Evolutionary conservation across 805 yeast genomes (phyloP).

Genomic region (Candida endomychidarum): DNA sequence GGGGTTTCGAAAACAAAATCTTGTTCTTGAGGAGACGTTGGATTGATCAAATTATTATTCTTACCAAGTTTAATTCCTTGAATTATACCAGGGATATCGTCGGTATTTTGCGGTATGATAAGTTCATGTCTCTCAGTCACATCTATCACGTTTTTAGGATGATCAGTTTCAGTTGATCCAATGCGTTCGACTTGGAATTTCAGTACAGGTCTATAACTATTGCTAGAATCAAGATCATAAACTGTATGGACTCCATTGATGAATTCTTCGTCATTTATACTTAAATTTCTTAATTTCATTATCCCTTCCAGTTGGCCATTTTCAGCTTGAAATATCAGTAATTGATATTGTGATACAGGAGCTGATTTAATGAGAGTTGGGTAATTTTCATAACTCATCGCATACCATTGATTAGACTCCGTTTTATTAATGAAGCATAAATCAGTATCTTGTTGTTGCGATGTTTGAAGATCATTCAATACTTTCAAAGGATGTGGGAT

Average conservation of each 20-base stretch:
- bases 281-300: conserved; percentile 12
- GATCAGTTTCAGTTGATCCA: conserved; percentile 13
- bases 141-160: not conserved
- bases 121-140: conserved; percentile 1
- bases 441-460: conserved; percentile 20
- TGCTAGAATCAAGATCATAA: conserved; percentile 26
- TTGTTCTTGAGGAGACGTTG: conserved; percentile 12
- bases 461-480: conserved; percentile 30
- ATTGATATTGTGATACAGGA: conserved; percentile 65
- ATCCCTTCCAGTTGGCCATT: conserved; percentile 13
- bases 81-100: conserved; percentile 27
- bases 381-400: conserved; percentile 72
- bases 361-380: conserved; percentile 84
- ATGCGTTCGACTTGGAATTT: conserved; percentile 25
- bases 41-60: conserved; percentile 8
- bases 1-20: conserved; percentile 4
- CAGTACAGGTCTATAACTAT: conserved; percentile 38
- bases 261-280: conserved; percentile 10
- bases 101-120: not conserved
- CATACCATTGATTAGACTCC: conserved; percentile 73
- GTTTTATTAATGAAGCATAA: conserved; percentile 66
- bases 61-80: conserved; percentile 37
- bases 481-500: conserved; percentile 69
- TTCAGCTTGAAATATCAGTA: conserved; percentile 29
- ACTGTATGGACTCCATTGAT: conserved; percentile 39